A percentile compares a stretch with the other conserved stretches of the same genome.
phyloP scores from a whole-genome alignment of 129 eudicot genomes.

The Centrapalus pauciflorus region DNA sequence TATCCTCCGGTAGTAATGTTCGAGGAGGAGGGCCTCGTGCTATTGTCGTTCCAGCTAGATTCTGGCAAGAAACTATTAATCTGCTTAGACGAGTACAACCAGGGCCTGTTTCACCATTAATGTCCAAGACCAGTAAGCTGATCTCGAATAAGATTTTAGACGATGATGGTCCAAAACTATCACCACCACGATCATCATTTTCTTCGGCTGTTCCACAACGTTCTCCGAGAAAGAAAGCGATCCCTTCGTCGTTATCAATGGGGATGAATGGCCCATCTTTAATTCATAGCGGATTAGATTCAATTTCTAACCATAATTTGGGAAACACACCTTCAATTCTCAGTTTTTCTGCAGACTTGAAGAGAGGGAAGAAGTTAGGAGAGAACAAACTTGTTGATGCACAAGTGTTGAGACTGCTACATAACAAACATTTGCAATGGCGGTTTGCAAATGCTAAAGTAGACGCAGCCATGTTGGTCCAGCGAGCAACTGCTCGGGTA shows the following conservation, averaged over 20 bases:
- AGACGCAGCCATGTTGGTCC: constrained; percentile 46
- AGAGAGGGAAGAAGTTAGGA: constrained; percentile 73
- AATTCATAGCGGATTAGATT: constrained; percentile 24
- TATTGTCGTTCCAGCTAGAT: constrained; percentile 58
- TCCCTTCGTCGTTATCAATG: no score
- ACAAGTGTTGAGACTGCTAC: constrained; percentile 56
- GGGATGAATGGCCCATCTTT: constrained; percentile 46
- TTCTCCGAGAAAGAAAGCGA: constrained; percentile 34
- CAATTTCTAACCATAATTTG: constrained; percentile 14
- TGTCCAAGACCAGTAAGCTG: constrained; percentile 29
- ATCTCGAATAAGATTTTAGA: constrained; percentile 20
- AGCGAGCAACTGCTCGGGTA: constrained; percentile 59
- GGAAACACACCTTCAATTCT: constrained; percentile 42
- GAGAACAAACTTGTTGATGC: constrained; percentile 65
- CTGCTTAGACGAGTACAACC: constrained; percentile 37
- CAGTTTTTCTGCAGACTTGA: constrained; percentile 50
- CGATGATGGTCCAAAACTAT: constrained; percentile 31
- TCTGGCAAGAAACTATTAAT: constrained; percentile 56
- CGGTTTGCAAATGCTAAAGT: constrained; percentile 76
- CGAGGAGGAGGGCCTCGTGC: constrained; percentile 46
- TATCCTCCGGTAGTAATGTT: constrained; percentile 40
- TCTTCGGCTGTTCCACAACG: constrained; percentile 34
- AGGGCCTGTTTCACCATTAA: constrained; percentile 42
- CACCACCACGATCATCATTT: constrained; percentile 29
- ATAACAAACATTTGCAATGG: constrained; percentile 85